These are phyloP conservation scores for Daldinia grandis DNA, from an alignment of 495 filamentous ascomycete genomes.

Conservation along the genomic window DNA sequence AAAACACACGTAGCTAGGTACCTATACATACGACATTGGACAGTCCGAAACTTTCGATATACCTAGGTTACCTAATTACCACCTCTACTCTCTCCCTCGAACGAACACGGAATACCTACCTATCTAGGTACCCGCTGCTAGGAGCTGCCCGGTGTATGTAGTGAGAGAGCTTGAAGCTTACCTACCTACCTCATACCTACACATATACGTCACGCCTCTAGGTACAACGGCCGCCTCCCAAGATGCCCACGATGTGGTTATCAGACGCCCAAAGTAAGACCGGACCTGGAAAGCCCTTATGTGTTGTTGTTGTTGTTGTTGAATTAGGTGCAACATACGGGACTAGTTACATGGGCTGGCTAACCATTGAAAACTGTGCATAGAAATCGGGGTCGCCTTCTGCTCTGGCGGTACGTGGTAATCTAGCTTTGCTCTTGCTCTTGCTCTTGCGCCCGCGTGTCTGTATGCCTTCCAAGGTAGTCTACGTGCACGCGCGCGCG, in stretches of 20 bases:
- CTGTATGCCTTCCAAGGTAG: not conserved
- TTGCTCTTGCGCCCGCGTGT: constrained; percentile 27
- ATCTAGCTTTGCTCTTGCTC: constrained; percentile 16
- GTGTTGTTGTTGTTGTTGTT: too few species aligned
- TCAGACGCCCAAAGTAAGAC: constrained; percentile 90
- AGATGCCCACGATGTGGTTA: constrained; percentile 82
- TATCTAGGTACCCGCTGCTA: too few species aligned
- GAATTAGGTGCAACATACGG: too few species aligned
- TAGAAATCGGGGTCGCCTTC: constrained; percentile 95
- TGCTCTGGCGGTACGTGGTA: constrained; percentile 86
- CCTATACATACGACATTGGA: not conserved
- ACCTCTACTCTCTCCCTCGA: too few species aligned
- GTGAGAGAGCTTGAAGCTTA: not conserved
- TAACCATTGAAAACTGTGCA: constrained; percentile 22
- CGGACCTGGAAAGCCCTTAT: not conserved
- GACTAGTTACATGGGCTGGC: constrained; percentile 16
- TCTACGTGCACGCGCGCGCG: constrained; percentile 2
- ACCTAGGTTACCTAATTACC: not conserved
- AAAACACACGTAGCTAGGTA: too few species aligned
- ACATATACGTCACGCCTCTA: constrained; percentile 5
- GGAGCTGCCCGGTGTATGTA: not conserved
- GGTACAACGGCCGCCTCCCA: constrained; percentile 9
- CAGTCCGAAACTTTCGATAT: not conserved
- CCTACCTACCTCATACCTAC: not conserved
- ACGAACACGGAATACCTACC: too few species aligned